Conservation (phyloP, 768 basidiomycete species). For the Grammothele lineata region DNA sequence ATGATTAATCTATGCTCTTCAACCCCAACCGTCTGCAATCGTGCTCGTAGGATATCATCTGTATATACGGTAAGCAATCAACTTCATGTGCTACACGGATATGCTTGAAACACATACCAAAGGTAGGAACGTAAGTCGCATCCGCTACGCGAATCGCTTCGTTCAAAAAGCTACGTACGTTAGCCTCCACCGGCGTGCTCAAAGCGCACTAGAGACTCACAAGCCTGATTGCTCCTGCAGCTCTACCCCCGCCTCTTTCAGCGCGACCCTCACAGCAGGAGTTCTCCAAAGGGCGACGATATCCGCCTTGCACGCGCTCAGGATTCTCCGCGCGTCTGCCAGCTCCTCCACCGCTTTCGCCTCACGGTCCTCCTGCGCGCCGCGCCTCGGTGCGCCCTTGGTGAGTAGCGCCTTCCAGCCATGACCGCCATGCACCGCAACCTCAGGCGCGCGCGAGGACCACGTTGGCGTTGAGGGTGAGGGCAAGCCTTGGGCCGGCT, state of each 20-base stretch:
- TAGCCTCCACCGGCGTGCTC: too few species aligned
- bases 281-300: constrained; percentile 53
- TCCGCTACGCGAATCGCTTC: constrained; percentile 48
- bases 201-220: constrained; percentile 29
- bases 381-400: neutral
- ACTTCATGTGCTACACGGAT: too few species aligned
- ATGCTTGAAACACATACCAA: constrained; percentile 39
- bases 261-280: constrained; percentile 36
- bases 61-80: neutral
- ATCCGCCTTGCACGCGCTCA: constrained; percentile 51
- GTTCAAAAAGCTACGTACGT: constrained; percentile 59
- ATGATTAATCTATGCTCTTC: constrained; percentile 57
- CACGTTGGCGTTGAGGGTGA: constrained; percentile 5
- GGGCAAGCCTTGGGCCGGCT: neutral
- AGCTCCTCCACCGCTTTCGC: constrained; percentile 36
- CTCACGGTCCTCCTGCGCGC: constrained; percentile 17
- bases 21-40: constrained; percentile 59
- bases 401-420: constrained; percentile 47
- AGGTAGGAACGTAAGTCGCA: constrained; percentile 47
- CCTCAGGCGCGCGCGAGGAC: constrained; percentile 37
- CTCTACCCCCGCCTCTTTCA: constrained; percentile 40
- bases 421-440: constrained; percentile 41
- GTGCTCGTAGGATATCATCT: constrained; percentile 64
- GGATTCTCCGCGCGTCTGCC: constrained; percentile 39
- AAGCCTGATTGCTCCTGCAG: constrained; percentile 60